Percentiles rank a stretch among this genome's conserved stretches.
These are phyloP conservation scores for Lanmaoa pseudosensibilis DNA, from an alignment of 768 basidiomycete species.

Conservation along the genomic window DNA sequence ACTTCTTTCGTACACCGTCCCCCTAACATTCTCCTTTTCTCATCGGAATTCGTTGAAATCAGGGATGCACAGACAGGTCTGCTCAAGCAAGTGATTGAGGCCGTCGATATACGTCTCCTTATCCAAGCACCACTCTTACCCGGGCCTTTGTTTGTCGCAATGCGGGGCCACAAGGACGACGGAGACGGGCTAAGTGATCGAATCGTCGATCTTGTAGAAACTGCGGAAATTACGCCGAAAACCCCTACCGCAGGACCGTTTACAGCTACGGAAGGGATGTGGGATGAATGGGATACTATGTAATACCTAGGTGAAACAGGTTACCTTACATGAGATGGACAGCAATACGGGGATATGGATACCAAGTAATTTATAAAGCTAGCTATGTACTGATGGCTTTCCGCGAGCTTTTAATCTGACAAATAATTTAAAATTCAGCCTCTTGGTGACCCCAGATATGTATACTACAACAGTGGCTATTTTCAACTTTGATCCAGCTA, in stretches of 20 bases:
- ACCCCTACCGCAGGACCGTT: slow-evolving; percentile 25
- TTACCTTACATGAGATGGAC: not conserved
- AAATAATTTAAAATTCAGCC: not conserved
- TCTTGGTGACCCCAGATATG: slow-evolving; percentile 2
- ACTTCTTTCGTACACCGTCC: slow-evolving; percentile 60
- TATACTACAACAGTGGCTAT: slow-evolving; percentile 8
- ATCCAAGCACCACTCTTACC: slow-evolving; percentile 37
- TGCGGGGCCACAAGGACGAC: slow-evolving; percentile 61
- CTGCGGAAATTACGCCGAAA: slow-evolving; percentile 52
- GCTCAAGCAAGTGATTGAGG: slow-evolving; percentile 84
- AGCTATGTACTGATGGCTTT: not conserved
- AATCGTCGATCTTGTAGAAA: slow-evolving; percentile 69
- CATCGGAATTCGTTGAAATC: slow-evolving; percentile 72
- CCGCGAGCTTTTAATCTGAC: not conserved
- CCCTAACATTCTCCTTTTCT: slow-evolving; percentile 69
- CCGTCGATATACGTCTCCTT: slow-evolving; percentile 63
- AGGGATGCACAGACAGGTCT: slow-evolving; percentile 61
- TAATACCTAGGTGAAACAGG: slow-evolving; percentile 15
- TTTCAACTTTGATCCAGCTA: not conserved
- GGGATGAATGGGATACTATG: slow-evolving; percentile 85
- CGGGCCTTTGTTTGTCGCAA: slow-evolving; percentile 59
- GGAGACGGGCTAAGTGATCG: slow-evolving; percentile 57
- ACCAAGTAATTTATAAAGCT: slow-evolving; percentile 17
- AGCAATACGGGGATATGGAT: not conserved
- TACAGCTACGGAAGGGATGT: slow-evolving; percentile 33